phyloP scores from a whole-genome alignment of 2,329 filamentous ascomycete species.

The Penicillium sp. region DNA sequence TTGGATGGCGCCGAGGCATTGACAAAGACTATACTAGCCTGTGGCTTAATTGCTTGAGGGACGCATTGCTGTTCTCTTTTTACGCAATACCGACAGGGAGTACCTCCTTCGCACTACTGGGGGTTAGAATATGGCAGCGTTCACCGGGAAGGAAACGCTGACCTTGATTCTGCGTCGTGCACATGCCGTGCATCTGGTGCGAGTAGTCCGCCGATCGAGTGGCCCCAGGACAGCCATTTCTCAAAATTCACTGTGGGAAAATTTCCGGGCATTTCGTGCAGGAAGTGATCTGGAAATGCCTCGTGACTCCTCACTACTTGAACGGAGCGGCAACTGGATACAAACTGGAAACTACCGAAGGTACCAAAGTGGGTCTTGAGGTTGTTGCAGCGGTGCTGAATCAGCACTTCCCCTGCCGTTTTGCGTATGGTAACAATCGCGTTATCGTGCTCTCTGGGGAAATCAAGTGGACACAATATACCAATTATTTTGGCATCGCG shows the following conservation, averaged over 20 bases:
- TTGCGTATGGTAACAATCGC: too few species aligned
- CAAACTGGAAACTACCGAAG: too few species aligned
- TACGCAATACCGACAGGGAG: not conserved
- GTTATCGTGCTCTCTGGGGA: too few species aligned
- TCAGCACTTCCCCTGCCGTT: too few species aligned
- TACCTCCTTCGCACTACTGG: not conserved
- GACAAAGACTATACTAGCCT: not conserved
- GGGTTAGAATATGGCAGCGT: not conserved
- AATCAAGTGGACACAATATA: too few species aligned
- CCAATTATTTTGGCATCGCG: too few species aligned
- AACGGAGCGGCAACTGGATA: too few species aligned
- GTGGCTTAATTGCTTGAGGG: not conserved
- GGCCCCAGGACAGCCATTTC: not conserved
- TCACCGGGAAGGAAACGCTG: not conserved
- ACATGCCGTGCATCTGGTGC: not conserved
- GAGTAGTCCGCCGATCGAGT: not conserved
- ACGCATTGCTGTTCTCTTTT: not conserved
- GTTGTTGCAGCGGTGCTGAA: too few species aligned
- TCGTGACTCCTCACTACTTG: not conserved
- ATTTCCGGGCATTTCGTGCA: not conserved
- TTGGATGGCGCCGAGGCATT: not conserved
- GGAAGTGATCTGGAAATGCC: not conserved
- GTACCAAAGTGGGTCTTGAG: too few species aligned
- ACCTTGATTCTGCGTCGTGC: not conserved
- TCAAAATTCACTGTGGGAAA: not conserved